Conservation (phyloP, 1,284 basidiomycete genomes). For the Pterulicium gracile region DNA sequence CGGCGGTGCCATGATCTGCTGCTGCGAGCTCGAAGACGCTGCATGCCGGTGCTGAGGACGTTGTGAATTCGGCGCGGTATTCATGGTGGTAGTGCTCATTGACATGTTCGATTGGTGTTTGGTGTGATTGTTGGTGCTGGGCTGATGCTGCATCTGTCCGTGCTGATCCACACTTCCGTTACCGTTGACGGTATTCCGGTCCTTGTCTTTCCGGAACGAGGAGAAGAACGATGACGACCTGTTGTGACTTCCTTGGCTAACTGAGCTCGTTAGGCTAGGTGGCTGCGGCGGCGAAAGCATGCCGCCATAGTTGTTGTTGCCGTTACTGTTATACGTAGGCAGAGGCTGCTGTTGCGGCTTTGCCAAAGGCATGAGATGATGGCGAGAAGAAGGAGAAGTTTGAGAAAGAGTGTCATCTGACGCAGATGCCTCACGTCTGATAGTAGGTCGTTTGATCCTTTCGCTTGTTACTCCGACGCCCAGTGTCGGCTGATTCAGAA, state of each 20-base stretch:
- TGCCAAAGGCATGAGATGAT: slow-evolving; percentile 2
- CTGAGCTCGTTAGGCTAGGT: background rate
- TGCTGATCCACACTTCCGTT: background rate
- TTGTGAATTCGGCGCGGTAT: slow-evolving; percentile 2
- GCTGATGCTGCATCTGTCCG: background rate
- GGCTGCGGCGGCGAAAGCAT: background rate
- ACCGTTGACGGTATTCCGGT: too few relatives aligned
- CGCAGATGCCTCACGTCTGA: too few relatives aligned
- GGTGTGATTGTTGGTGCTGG: background rate
- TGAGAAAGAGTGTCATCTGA: too few relatives aligned
- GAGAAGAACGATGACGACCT: background rate
- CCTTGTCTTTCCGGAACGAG: slow-evolving; percentile 1
- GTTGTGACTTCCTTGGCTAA: background rate
- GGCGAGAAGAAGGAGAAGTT: too few relatives aligned
- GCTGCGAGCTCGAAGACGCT: background rate
- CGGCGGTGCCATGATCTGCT: background rate
- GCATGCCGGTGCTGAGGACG: background rate
- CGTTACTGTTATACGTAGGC: too few relatives aligned
- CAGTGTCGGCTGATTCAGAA: too few relatives aligned
- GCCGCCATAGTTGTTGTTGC: background rate
- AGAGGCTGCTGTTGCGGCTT: too few relatives aligned
- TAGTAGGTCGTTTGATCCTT: too few relatives aligned
- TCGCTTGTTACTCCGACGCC: too few relatives aligned
- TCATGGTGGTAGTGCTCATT: slow-evolving; percentile 9
- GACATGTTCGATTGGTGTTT: background rate